Evolutionary conservation across 768 basidiomycete genomes (phyloP).

Genomic region (Podaxis sp.): DNA sequence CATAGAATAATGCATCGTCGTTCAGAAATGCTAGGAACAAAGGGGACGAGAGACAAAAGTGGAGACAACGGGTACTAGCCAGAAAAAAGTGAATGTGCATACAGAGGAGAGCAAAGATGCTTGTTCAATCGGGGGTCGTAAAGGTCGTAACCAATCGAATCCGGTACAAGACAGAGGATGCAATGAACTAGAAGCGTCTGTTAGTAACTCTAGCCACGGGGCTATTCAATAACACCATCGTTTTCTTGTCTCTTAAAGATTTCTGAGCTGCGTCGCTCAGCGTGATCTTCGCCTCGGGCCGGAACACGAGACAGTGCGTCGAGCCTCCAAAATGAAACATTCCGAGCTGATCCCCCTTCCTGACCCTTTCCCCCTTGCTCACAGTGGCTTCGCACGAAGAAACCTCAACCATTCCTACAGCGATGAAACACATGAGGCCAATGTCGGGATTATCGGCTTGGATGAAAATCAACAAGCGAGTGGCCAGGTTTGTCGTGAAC

Average conservation of each 20-base stretch:
- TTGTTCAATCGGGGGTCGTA: too few relatives aligned
- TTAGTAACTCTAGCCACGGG: not conserved
- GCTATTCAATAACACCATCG: not conserved
- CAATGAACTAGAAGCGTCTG: not conserved
- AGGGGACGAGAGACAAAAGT: too few relatives aligned
- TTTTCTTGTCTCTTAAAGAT: not conserved
- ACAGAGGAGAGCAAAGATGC: too few relatives aligned
- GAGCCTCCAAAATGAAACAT: constrained; percentile 68
- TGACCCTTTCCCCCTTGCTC: constrained; percentile 39
- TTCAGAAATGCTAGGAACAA: constrained; percentile 28
- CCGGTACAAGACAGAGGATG: not conserved
- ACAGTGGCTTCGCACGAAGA: constrained; percentile 58
- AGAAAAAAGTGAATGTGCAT: too few relatives aligned
- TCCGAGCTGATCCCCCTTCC: constrained; percentile 56
- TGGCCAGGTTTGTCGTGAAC: constrained; percentile 43
- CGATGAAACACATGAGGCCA: constrained; percentile 57
- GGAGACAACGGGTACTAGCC: too few relatives aligned
- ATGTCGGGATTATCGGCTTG: constrained; percentile 49
- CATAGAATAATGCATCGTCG: constrained; percentile 36
- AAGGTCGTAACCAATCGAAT: not conserved
- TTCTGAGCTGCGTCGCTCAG: not conserved
- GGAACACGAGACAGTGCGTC: constrained; percentile 32
- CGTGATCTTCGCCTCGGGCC: constrained; percentile 1
- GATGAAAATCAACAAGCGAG: constrained; percentile 56
- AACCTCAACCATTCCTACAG: constrained; percentile 60